These are phyloP conservation scores for Drosera capensis DNA, from an alignment of 148 eudicot genomes.

Conservation along the genomic window DNA sequence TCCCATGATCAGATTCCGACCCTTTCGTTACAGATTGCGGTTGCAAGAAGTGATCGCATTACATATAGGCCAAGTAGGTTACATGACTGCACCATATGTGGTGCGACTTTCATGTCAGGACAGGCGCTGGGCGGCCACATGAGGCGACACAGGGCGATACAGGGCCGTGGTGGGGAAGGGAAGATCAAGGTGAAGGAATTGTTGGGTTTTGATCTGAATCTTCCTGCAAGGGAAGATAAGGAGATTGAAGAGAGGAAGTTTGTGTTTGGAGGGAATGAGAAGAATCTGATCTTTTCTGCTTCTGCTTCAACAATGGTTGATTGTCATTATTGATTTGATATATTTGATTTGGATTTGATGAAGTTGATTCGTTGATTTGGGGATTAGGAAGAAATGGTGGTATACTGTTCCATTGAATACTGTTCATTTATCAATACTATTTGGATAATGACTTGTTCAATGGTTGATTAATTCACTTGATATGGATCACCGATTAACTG, in stretches of 20 bases:
- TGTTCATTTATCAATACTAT: neutral
- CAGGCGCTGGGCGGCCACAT: slow-evolving; percentile 57
- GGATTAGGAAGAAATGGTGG: too few relatives aligned
- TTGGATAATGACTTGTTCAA: too few relatives aligned
- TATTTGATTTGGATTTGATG: neutral
- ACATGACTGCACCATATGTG: slow-evolving; percentile 44
- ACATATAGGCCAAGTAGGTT: slow-evolving; percentile 12
- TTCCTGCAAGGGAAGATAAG: slow-evolving; percentile 55
- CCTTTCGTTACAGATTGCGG: slow-evolving; percentile 29
- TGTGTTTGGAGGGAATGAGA: slow-evolving; percentile 30
- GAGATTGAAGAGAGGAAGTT: slow-evolving; percentile 19
- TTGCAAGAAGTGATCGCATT: neutral
- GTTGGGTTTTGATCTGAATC: slow-evolving; percentile 48
- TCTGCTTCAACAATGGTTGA: slow-evolving; percentile 51
- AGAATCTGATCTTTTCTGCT: slow-evolving; percentile 43
- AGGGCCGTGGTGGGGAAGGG: slow-evolving; percentile 6
- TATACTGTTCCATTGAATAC: neutral
- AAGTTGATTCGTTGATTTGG: neutral
- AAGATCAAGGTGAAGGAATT: slow-evolving; percentile 15
- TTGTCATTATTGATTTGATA: slow-evolving; percentile 35
- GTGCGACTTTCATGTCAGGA: slow-evolving; percentile 37
- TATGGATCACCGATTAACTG: too few relatives aligned
- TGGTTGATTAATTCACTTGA: too few relatives aligned
- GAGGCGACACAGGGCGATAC: slow-evolving; percentile 44
- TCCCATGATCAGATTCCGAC: slow-evolving; percentile 5